Conservation (phyloP, 129 eudicot species). For the Centrapalus pauciflorus region DNA sequence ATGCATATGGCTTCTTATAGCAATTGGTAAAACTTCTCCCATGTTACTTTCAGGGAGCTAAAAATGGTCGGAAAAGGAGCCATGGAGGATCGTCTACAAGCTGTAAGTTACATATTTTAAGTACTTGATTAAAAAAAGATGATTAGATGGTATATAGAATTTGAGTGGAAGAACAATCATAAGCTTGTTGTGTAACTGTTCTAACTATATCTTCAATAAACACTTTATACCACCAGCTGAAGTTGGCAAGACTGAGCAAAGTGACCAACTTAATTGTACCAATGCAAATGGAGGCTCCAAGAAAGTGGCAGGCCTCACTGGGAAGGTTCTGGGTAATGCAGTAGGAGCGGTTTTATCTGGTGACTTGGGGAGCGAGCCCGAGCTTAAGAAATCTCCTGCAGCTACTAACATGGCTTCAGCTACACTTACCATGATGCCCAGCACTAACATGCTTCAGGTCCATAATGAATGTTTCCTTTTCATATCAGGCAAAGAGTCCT, state of each 20-base stretch:
- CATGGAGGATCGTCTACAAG: constrained; percentile 53
- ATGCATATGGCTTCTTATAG: neutral
- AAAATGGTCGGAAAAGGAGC: constrained; percentile 58
- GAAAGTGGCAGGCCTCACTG: constrained; percentile 30
- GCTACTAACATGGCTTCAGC: constrained; percentile 29
- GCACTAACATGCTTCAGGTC: constrained; percentile 57
- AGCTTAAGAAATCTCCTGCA: constrained; percentile 39
- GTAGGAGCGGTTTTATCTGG: constrained; percentile 35
- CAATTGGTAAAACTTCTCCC: constrained; percentile 2
- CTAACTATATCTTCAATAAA: neutral
- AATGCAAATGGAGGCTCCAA: constrained; percentile 39
- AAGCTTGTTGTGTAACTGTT: neutral
- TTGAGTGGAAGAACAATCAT: neutral
- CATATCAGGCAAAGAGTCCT: neutral
- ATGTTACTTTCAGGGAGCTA: constrained; percentile 47
- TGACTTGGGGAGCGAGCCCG: constrained; percentile 36
- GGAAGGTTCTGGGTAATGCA: constrained; percentile 30
- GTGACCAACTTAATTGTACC: constrained; percentile 11
- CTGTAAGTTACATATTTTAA: constrained; percentile 43
- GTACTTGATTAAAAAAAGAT: neutral
- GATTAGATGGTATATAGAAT: neutral
- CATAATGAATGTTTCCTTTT: neutral
- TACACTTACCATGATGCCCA: constrained; percentile 26
- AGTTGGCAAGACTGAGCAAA: constrained; percentile 40
- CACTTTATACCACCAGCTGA: constrained; percentile 30